phyloP scores from a whole-genome alignment of 495 filamentous ascomycete genomes.

The Cryomyces antarcticus region DNA sequence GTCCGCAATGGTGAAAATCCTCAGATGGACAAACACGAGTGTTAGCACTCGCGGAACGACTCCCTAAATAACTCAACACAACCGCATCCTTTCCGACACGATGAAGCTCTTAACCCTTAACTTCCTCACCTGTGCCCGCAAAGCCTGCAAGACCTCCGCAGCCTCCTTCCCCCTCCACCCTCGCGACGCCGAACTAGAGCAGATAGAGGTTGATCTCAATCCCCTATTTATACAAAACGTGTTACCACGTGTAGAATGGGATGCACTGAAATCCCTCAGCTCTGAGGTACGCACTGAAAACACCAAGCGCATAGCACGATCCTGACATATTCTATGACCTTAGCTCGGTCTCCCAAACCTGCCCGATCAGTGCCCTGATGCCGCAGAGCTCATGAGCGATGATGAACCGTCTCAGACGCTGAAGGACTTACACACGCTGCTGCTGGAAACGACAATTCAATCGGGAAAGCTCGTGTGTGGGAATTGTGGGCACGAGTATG shows the following conservation, averaged over 20 bases:
- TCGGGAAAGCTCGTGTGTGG: slow-evolving; percentile 81
- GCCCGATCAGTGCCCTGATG: slow-evolving; percentile 36
- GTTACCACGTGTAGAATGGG: slow-evolving; percentile 75
- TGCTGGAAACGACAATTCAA: slow-evolving; percentile 76
- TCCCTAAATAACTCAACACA: no score
- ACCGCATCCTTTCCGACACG: no score
- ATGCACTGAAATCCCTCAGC: slow-evolving; percentile 52
- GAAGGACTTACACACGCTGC: slow-evolving; percentile 56
- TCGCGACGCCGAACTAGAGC: slow-evolving; percentile 69
- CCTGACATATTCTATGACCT: no score
- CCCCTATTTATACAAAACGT: slow-evolving; percentile 60
- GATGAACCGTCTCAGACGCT: slow-evolving; percentile 30
- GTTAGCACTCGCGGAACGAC: no score
- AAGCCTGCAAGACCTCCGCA: slow-evolving; percentile 63
- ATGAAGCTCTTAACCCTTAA: slow-evolving; percentile 98
- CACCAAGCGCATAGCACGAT: no score
- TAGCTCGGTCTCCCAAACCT: slow-evolving; percentile 75
- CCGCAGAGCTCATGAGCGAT: no score
- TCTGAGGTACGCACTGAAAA: no score
- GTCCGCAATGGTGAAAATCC: no score
- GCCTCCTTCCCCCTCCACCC: slow-evolving; percentile 79
- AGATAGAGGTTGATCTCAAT: slow-evolving; percentile 61
- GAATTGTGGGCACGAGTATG: slow-evolving; percentile 81
- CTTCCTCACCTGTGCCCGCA: slow-evolving; percentile 90
- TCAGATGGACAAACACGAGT: no score